Base-by-base conservation (phyloP, 1,139 yeast genomes). In the Geotrichum australiense region DNA sequence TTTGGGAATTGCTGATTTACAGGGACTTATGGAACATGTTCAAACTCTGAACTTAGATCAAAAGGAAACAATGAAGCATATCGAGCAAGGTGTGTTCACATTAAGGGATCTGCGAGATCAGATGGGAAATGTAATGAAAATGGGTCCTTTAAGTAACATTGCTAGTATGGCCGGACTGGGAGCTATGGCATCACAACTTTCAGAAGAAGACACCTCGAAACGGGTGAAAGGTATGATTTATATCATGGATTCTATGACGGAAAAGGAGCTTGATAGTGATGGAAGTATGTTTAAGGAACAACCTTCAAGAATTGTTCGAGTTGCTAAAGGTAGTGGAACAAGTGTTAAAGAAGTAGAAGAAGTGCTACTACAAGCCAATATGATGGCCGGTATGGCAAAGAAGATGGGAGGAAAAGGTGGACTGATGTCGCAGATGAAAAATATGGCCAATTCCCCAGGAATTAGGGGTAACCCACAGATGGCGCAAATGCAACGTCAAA, bases 251-350 rank as follows among this genome's bases (percentile, higher is more conserved):
- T 86, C 96, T 2, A 91, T 91, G 98, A 89, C 96, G 0, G 82
- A 80, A 50, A 71, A 80, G 56, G 98, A 91, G 66, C 74, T 91
- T 49, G 95, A 87, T 54, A 76, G 87, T 50, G 98, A 91, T 60
- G 98, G 98, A 1, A 69, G 77, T 49, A 67, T 85, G 21, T 87
- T 91, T 61, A 72, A 76, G 36, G 78, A 80, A 41, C 78, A 89
- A 59, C 98, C 97, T 3, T 73, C 80, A 39, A 75, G 98, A 60
- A 77, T 91, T 43, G 75, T 89, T 16, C 73, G 98, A 54, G 93
- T 91, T 5, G 97, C 98, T 0, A 73, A 85, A 50, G 98, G 98
- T n/a, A 80, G 96, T 5, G 98, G 98, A 12, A 86, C 96, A 30
- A 70, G 91, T 2, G 95, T 84, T 0, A 78, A 87, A 3, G 98